phyloP scores from a whole-genome alignment of 1,139 yeast species.

The Debaryomycetaceae sp. region DNA sequence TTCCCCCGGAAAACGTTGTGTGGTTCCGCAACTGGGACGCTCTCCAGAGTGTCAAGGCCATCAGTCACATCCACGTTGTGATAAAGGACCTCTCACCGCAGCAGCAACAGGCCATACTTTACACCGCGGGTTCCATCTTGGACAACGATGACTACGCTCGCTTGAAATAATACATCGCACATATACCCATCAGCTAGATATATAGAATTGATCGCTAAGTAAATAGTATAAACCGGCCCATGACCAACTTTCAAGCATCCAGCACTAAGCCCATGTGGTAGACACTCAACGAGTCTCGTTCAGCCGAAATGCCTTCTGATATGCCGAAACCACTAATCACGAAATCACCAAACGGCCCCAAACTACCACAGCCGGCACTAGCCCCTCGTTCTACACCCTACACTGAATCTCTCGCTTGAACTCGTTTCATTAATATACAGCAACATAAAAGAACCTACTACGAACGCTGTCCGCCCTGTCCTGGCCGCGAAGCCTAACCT shows the following conservation, averaged over 20 bases:
- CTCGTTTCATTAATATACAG: conserved; percentile 3
- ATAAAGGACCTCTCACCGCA: conserved; percentile 31
- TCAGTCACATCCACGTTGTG: conserved; percentile 59
- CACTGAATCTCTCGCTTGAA: not conserved
- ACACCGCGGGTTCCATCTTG: conserved; percentile 18
- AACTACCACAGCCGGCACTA: not conserved
- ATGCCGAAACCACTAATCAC: too few relatives aligned
- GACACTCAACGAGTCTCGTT: too few relatives aligned
- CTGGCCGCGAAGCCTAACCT: conserved; percentile 54
- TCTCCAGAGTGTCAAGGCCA: conserved; percentile 53
- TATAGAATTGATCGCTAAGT: too few relatives aligned
- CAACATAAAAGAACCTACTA: not conserved
- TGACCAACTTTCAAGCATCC: too few relatives aligned
- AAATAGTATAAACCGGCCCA: too few relatives aligned
- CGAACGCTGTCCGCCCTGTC: conserved; percentile 1
- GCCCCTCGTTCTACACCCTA: not conserved
- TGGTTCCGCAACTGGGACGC: conserved; percentile 68
- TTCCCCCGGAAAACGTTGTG: conserved; percentile 34
- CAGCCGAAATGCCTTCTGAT: too few relatives aligned
- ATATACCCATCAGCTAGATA: too few relatives aligned
- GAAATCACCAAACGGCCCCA: not conserved
- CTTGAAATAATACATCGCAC: too few relatives aligned
- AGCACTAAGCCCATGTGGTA: too few relatives aligned
- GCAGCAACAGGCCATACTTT: conserved; percentile 17
- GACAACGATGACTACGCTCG: conserved; percentile 15